These are phyloP conservation scores for Prunus mume DNA, from an alignment of 306 rosid species.

Conservation along the genomic window DNA sequence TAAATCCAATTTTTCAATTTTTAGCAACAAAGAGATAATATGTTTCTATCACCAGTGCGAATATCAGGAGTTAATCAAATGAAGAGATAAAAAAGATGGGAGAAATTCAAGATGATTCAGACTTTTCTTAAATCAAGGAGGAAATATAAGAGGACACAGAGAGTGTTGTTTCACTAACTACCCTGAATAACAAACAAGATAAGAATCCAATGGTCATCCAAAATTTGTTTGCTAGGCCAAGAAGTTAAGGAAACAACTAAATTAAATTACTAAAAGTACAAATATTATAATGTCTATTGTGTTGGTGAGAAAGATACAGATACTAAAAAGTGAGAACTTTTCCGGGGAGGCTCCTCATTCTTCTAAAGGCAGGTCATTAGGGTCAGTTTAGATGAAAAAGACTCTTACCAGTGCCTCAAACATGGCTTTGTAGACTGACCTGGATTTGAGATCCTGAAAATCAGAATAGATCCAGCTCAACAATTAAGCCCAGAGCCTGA, in stretches of 20 bases:
- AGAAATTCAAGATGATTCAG: conserved; percentile 1
- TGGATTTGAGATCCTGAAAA: conserved; percentile 1
- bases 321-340: neutral
- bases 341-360: neutral
- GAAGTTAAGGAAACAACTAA: neutral
- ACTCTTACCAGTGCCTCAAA: neutral
- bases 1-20: too few species aligned
- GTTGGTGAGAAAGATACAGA: neutral
- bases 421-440: neutral
- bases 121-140: neutral
- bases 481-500: neutral
- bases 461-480: neutral
- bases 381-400: neutral
- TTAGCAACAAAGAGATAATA: too few species aligned
- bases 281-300: neutral
- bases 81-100: neutral
- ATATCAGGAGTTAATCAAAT: neutral
- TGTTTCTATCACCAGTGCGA: neutral
- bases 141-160: neutral
- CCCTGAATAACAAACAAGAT: neutral
- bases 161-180: too few species aligned
- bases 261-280: neutral
- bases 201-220: neutral
- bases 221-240: neutral
- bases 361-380: neutral